Evolutionary conservation across 2,329 filamentous ascomycete genomes (phyloP), one percentile per base, ranked within the genome.

Genomic region (Alternaria rosae): DNA sequence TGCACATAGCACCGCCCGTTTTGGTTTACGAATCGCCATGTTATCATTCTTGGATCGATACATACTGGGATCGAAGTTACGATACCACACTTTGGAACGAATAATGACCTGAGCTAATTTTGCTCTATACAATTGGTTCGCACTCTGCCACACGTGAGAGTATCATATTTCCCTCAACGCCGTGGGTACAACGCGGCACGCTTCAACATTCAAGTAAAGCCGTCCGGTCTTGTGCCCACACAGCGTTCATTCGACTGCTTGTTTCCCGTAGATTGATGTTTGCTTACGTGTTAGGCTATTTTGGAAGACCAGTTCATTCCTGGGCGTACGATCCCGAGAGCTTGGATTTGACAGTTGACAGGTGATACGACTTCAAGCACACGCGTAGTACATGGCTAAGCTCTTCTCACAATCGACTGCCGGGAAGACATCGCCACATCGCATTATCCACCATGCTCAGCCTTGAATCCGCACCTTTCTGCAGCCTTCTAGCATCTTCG

Each of bases 81-180:
- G 52, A 66, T 63, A 58, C 60, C 54, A 58, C 57, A 62, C 56
- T 45, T 68, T 62, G 57, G 58, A 67, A 69, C 59, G 67, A 69
- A 66, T 70, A 54, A 72, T 64, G 70, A 73, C 55, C 43, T 57
- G 54, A 47, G 61, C 65, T 54, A 3, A 45, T 55, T 10, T 52
- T 50, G 59, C 62, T 63, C 59, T 43, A 43, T 57, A 66, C 45
- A 41, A 70, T 58, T 61, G 54, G 59, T 52, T 38, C 45, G 20
- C n/a, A 26, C 21, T 47, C 38, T 51, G 25, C 25, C 52, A 55
- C 20, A 30, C 47, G 59, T 61, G 54, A 61, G 59, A 42, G 32
- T 41, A 32, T 53, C 52, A 17, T 43, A 35, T 38, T 52, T 17
- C 21, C 25, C 30, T 45, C 41, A n/a, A 20, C 41, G 21, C 17